These are phyloP conservation scores for Piper longum DNA, from an alignment of 164 flowering plant genomes.

Conservation along the genomic window DNA sequence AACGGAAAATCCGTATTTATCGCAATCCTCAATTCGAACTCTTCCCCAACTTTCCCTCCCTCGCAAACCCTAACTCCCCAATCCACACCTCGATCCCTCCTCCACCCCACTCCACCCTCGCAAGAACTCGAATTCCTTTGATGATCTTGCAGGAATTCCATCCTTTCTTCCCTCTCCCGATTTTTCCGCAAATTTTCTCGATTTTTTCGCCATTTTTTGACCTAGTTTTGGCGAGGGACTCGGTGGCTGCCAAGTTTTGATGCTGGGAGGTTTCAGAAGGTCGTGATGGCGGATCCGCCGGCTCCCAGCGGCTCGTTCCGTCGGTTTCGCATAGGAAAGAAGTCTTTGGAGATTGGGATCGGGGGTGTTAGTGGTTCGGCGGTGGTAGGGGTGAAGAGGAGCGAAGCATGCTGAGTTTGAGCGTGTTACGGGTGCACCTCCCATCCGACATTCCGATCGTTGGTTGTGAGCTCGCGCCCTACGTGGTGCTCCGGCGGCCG, in stretches of 20 bases:
- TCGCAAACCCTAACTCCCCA: no score
- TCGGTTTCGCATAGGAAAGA: constrained; percentile 1
- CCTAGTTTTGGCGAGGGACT: no score
- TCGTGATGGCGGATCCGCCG: constrained; percentile 92
- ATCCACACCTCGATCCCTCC: no score
- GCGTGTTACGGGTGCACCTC: constrained; percentile 82
- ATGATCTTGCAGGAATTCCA: no score
- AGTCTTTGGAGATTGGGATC: constrained; percentile 5
- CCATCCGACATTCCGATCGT: constrained; percentile 99
- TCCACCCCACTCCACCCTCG: no score
- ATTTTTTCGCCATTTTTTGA: no score
- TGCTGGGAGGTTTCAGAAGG: constrained; percentile 61
- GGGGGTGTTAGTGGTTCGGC: constrained; percentile 11
- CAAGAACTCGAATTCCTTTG: no score
- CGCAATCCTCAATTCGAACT: no score
- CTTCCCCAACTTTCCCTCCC: no score
- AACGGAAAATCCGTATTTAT: no score
- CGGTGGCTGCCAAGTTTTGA: constrained; percentile 9
- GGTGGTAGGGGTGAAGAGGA: constrained; percentile 1
- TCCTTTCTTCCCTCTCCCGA: no score
- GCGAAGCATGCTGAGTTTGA: constrained; percentile 93
- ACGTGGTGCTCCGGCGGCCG: constrained; percentile 59
- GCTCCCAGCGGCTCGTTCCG: constrained; percentile 30
- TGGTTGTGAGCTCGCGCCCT: constrained; percentile 96
- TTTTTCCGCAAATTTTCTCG: no score